Percentiles rank a stretch among this genome's conserved stretches.
Evolutionary conservation across 495 filamentous ascomycete species (phyloP).

Genomic region (Margaritispora aquatica): DNA sequence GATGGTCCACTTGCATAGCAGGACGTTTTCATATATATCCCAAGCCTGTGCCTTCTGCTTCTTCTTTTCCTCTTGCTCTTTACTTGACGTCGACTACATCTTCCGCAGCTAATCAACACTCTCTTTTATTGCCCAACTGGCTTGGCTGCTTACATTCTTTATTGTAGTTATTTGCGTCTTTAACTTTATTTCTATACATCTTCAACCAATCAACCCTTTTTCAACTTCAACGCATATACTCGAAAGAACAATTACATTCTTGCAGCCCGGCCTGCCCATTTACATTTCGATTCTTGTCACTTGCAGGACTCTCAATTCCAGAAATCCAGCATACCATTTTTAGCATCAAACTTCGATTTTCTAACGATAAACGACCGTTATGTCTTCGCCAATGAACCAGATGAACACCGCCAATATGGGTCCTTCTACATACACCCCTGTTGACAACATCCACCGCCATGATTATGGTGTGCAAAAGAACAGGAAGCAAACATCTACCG

Average conservation of each 20-base stretch:
- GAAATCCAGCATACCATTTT: conserved; percentile 9
- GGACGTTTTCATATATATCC: conserved; percentile 29
- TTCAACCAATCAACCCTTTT: conserved; percentile 3
- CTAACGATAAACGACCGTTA: conserved; percentile 20
- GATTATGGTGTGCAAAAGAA: conserved; percentile 50
- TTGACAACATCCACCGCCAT: conserved; percentile 44
- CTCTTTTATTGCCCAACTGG: conserved; percentile 51
- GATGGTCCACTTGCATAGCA: conserved; percentile 18
- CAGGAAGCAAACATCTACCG: conserved; percentile 60
- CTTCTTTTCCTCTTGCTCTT: conserved; percentile 28
- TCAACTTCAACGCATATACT: not conserved
- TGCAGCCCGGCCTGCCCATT: conserved; percentile 20
- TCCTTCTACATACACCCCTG: conserved; percentile 28
- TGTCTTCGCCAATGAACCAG: conserved; percentile 37
- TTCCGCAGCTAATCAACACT: conserved; percentile 45
- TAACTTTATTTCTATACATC: conserved; percentile 24
- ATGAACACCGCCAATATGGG: conserved; percentile 35
- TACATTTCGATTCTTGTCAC: conserved; percentile 20
- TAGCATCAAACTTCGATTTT: conserved; percentile 8
- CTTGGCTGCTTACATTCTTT: conserved; percentile 50
- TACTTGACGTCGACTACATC: conserved; percentile 23
- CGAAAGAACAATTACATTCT: conserved; percentile 17
- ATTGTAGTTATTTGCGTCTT: conserved; percentile 38
- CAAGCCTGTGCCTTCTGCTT: conserved; percentile 39
- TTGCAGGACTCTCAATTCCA: conserved; percentile 22